These are phyloP conservation scores for Hyaloraphidium curvatum DNA, from an alignment of 192 early-diverging fungal species.

Conservation along the genomic window DNA sequence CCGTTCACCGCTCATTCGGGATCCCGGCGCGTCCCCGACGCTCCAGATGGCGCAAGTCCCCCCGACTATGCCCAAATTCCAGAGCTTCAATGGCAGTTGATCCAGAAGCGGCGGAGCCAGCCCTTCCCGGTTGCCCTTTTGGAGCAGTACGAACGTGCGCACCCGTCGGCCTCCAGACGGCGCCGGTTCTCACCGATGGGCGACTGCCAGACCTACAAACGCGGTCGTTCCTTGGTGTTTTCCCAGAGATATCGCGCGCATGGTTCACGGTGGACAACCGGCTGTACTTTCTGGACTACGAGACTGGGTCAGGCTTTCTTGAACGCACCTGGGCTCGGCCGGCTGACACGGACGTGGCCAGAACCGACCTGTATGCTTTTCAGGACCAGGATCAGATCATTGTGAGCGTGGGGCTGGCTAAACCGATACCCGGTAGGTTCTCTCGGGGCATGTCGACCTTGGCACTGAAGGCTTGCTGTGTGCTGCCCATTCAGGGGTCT, in stretches of 20 bases:
- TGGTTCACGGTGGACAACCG: slow-evolving; percentile 84
- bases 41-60: too few relatives aligned
- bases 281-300: slow-evolving; percentile 84
- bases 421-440: slow-evolving; percentile 37
- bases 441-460: too few relatives aligned
- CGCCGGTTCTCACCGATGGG: slow-evolving; percentile 2
- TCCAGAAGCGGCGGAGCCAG: slow-evolving; percentile 36
- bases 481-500: slow-evolving; percentile 30
- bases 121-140: slow-evolving; percentile 57
- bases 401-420: slow-evolving; percentile 59
- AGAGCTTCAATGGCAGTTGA: slow-evolving; percentile 38
- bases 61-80: too few relatives aligned
- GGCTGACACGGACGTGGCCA: slow-evolving; percentile 2
- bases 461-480: not conserved
- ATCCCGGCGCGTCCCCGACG: too few relatives aligned
- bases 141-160: slow-evolving; percentile 47
- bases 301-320: slow-evolving; percentile 30
- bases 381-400: slow-evolving; percentile 84
- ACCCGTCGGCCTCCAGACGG: not conserved
- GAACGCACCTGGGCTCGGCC: not conserved
- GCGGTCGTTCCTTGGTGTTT: slow-evolving; percentile 73
- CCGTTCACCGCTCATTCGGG: too few relatives aligned
- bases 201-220: slow-evolving; percentile 32
- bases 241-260: slow-evolving; percentile 71
- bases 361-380: slow-evolving; percentile 40